Evolutionary conservation across 2,329 filamentous ascomycete genomes (phyloP).

Genomic region (Colletotrichum cereale): DNA sequence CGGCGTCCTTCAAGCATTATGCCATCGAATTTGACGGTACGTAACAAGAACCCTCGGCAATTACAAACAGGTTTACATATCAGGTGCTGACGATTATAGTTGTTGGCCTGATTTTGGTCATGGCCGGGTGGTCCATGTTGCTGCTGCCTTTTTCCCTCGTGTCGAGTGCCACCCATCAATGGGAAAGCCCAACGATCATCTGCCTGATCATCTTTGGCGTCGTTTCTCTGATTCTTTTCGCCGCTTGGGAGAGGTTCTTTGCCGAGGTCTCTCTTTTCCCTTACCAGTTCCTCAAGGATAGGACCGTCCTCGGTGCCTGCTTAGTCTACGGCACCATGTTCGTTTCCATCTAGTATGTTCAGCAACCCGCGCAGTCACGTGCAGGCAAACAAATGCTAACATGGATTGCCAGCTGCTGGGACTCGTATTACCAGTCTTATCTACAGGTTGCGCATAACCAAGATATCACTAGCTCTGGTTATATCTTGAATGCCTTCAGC

Average conservation of each 20-base stretch:
- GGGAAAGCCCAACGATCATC: conserved; percentile 59
- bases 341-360: conserved; percentile 55
- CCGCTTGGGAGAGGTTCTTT: conserved; percentile 67
- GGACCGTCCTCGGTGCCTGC: conserved; percentile 62
- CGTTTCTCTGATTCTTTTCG: conserved; percentile 62
- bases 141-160: conserved; percentile 64
- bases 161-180: conserved; percentile 45
- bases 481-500: conserved; percentile 59
- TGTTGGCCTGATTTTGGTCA: conserved; percentile 64
- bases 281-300: conserved; percentile 61
- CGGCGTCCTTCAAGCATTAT: conserved; percentile 65
- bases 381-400: background rate
- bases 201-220: conserved; percentile 64
- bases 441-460: conserved; percentile 60
- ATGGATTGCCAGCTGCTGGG: conserved; percentile 49
- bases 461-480: conserved; percentile 54
- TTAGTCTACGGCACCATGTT: conserved; percentile 56
- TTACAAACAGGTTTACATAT: background rate
- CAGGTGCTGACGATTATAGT: conserved; percentile 45
- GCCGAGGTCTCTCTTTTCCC: conserved; percentile 70
- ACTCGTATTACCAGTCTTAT: conserved; percentile 65
- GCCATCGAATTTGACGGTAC: conserved; percentile 69
- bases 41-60: conserved; percentile 35
- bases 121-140: conserved; percentile 64
- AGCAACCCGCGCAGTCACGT: too few relatives aligned